phyloP scores from a whole-genome alignment of 306 rosid genomes.

The Cajanus cajan region DNA sequence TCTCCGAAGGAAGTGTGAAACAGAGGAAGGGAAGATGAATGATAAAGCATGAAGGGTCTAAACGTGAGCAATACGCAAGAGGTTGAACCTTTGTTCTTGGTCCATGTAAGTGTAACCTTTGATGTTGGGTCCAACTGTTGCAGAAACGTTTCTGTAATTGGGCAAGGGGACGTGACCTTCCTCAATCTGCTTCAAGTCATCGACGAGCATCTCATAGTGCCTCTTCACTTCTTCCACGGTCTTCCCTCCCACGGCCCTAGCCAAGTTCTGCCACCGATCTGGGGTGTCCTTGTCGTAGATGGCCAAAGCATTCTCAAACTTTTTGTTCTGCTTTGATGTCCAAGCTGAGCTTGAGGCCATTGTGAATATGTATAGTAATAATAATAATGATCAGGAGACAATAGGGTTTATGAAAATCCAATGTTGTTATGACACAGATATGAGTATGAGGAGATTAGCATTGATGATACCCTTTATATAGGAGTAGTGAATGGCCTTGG shows the following conservation, averaged over 20 bases:
- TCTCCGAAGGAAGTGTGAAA: not conserved
- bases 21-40: not conserved
- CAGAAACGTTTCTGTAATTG: slow-evolving; percentile 45
- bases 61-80: not conserved
- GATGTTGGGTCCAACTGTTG: slow-evolving; percentile 22
- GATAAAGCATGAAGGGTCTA: not conserved
- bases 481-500: slow-evolving; percentile 18
- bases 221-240: slow-evolving; percentile 80
- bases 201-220: slow-evolving; percentile 72
- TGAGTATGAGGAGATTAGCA: slow-evolving; percentile 28
- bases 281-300: slow-evolving; percentile 69
- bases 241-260: slow-evolving; percentile 81
- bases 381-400: not conserved
- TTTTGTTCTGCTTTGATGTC: slow-evolving; percentile 81
- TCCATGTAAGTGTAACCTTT: slow-evolving; percentile 43
- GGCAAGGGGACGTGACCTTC: slow-evolving; percentile 76
- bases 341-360: slow-evolving; percentile 63
- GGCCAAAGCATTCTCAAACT: slow-evolving; percentile 83
- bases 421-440: not conserved
- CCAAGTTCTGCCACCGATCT: slow-evolving; percentile 80
- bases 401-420: not conserved
- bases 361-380: not conserved
- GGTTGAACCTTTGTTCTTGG: slow-evolving; percentile 56
- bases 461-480: slow-evolving; percentile 51
- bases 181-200: slow-evolving; percentile 73